Evolutionary conservation across 805 yeast genomes (phyloP).

Genomic region (Kuraishia hungarica): DNA sequence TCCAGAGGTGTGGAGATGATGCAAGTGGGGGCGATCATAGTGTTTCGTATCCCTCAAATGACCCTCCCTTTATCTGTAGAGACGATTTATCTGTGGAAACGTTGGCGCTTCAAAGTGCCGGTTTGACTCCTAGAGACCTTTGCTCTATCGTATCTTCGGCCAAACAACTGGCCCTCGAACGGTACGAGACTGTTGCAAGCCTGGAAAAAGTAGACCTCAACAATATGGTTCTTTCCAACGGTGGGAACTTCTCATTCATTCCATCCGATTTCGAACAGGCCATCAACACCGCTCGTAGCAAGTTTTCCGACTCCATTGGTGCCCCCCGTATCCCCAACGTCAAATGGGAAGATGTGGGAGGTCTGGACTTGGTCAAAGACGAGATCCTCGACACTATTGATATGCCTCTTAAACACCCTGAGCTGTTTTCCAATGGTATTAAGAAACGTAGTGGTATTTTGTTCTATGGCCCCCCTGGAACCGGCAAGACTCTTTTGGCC

Average conservation of each 20-base stretch:
- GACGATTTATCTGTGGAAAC: conserved; percentile 46
- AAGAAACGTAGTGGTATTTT: conserved; percentile 91
- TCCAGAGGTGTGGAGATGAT: too few species aligned
- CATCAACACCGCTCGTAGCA: conserved; percentile 73
- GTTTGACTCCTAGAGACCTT: conserved; percentile 80
- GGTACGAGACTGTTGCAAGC: conserved; percentile 29
- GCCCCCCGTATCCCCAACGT: conserved; percentile 96
- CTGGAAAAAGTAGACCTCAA: conserved; percentile 14
- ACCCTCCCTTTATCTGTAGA: conserved; percentile 10
- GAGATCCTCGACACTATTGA: conserved; percentile 94
- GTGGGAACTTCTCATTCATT: conserved; percentile 43
- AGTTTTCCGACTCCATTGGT: conserved; percentile 90
- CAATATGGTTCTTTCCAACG: conserved; percentile 36
- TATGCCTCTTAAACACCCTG: conserved; percentile 91
- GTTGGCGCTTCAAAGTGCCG: conserved; percentile 84
- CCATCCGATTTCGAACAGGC: conserved; percentile 63
- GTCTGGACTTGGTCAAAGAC: conserved; percentile 80
- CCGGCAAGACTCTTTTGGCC: conserved; percentile 92
- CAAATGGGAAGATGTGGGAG: conserved; percentile 97
- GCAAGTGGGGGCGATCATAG: neutral
- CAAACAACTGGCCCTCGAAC: conserved; percentile 43
- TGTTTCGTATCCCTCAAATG: neutral
- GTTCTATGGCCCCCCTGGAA: conserved; percentile 98
- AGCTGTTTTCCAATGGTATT: conserved; percentile 77
- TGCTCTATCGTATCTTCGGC: conserved; percentile 62